phyloP scores from a whole-genome alignment of 257 asterid species.

The Salvia splendens region DNA sequence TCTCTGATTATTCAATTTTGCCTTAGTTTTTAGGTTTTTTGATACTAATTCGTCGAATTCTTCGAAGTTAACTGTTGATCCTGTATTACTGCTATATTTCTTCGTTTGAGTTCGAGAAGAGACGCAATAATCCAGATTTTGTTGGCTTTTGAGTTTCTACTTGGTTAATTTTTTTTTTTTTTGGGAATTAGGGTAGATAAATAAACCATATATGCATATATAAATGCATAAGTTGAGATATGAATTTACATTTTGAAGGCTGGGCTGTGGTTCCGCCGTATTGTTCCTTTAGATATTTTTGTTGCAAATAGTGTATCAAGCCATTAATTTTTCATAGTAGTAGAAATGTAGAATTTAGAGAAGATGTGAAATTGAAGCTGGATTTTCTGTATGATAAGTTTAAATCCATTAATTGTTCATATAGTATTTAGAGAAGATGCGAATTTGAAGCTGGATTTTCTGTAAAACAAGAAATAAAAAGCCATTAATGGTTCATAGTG shows the following conservation, averaged over 20 bases:
- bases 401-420: conserved; percentile 2
- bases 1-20: not conserved
- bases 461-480: not conserved
- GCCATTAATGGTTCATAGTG: too few relatives aligned
- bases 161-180: conserved; percentile 1
- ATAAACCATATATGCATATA: not conserved
- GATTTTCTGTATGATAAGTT: not conserved
- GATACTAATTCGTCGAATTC: conserved; percentile 8
- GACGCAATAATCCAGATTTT: not conserved
- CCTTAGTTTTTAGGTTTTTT: not conserved
- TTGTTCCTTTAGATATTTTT: conserved; percentile 13
- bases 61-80: conserved; percentile 7
- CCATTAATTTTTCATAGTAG: not conserved
- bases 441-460: conserved; percentile 13
- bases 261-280: not conserved
- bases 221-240: not conserved
- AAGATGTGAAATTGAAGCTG: conserved; percentile 18
- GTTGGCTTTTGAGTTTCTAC: not conserved
- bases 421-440: not conserved
- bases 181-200: conserved; percentile 37
- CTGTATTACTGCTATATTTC: not conserved
- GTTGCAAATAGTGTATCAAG: not conserved
- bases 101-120: not conserved
- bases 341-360: not conserved
- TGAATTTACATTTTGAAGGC: not conserved